Evolutionary conservation across 768 basidiomycete genomes (phyloP), one percentile per base, ranked within the genome.

Genomic region (Amanita inopinata): DNA sequence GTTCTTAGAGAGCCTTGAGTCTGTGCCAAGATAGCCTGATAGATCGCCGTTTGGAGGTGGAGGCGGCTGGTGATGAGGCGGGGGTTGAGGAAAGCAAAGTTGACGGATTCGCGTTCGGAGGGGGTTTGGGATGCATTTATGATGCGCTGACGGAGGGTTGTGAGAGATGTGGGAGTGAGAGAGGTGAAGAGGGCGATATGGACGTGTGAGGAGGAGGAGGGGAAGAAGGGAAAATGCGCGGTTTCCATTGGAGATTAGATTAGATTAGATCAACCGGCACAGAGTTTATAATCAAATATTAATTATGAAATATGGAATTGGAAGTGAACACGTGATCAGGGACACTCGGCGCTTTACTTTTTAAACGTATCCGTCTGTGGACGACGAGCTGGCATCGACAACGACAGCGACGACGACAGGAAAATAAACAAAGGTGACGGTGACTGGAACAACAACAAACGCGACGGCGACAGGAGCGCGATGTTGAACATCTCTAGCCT

Each of bases 1-100:
- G 93, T 92, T 35, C 82, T 71, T 44, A 94, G 65, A 0, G 64
- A 54, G 15, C 65, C 67, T 31, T 80, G 73, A 2, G 72, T 58
- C 20, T 74, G 68, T 0, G 89, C 76, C 8, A 92, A 62, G n/a
- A 89, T 65, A 1, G 90, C 82, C 51, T 90, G 86, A 41, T 83
- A 70, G 8, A 92, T 72, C 0, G 89, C 93, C 0, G 88, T 91
- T 56, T 87, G 77, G 9, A 97, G 63, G 53, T 94, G 92, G 33
- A 80, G 56, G 3, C 70, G 58, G 43, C 90, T 92, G 0, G 86
- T 83, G 33, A 97, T 78, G 54, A 90, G 73, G 25, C 67, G 69
- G 15, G 87, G 89, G 57, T 97, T 84, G 54, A 98, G 67, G 60
- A 97, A 97, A 0, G 86, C 84, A 62, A 87, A 96, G 53, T 92